Base-by-base conservation (phyloP, 495 filamentous ascomycete genomes). In the Chaetomium fimeti region DNA sequence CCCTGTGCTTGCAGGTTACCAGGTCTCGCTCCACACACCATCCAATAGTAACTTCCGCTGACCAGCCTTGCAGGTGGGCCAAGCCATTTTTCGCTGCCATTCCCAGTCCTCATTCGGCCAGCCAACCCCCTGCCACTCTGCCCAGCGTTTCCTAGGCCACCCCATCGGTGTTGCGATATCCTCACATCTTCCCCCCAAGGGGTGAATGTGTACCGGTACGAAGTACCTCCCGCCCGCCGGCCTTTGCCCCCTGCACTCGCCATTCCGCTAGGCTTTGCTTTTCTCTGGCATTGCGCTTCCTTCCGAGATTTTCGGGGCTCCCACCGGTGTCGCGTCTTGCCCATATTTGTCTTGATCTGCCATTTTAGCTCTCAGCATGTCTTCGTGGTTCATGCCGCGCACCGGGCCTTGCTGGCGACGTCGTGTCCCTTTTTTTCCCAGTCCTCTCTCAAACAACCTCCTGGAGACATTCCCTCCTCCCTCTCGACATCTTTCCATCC, bases 41-140 rank as follows among this genome's bases (percentile, higher is more conserved):
- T 62, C 72, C 72, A 74, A 73, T 73, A 63, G 53, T 51, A n/a
- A 22, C 57, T 5, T 18, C 47, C 32, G 62, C 67, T 72, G 66
- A 72, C 68, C 66, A 63, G 66, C 67, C 67, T 69, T 66, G 49
- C 69, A 72, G 71, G 66, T 66, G 67, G 65, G 68, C 60, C 56
- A 8, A 61, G 32, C 40, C 61, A 52, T 47, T 56, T 60, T 57
- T 51, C 54, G 43, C 57, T 49, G 55, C 42, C 32, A 13, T 51
- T 54, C 59, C 71, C 56, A 55, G 57, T 28, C 53, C 64, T 43
- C 60, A 63, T 65, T 65, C 60, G 69, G 63, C 63, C 64, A 68
- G 56, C 57, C 48, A 20, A 38, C 20, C 59, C 65, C 55, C 59
- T 43, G 38, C 32, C 32, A 25, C 56, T 8, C 28, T 53, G 51